Base-by-base conservation (phyloP, 495 filamentous ascomycete genomes). In the Aspergillus kassunensis region DNA sequence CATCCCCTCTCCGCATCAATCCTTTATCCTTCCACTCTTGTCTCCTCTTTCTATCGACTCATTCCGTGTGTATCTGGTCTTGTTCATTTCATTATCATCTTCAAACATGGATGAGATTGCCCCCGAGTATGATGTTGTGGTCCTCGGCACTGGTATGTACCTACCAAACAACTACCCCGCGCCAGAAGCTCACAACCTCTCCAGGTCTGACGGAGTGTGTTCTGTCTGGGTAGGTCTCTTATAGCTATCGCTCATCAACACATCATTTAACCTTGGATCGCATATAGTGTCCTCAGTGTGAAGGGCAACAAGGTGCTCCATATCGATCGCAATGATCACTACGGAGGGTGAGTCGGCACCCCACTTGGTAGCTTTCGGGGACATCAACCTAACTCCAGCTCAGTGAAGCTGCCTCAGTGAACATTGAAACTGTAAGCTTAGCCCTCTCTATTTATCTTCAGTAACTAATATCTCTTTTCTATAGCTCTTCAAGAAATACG, bases 231-330 rank as follows among this genome's bases (percentile, higher is more conserved):
- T 95, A 86, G 58, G 79, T n/a, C 48, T 27, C 29, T 13, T 12
- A 30, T 35, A 4, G 20, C 15, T 16, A 35, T 42, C 23, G 13
- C 11, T 43, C 23, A 30, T 29, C 11, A 34, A 31, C 37, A 44
- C 6, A 35, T n/a, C 20, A 16, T 47, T 40, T 53, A 37, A 33
- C 15, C 27, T 39, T 25, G 34, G 35, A 51, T 55, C 39, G 9
- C 30, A 39, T 42, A 31, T 47, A 93, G 89, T 68, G 93, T 98
- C 54, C 79, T 98, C 68, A 96, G 92, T 73, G 95, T 97, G 50
- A 96, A 97, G 78, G 93, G 93, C 55, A 93, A 95, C 79, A 97
- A 97, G 76, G 95, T 98, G 51, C 80, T 98, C 53, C 95, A 98
- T 76, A 97, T 98, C 66, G 93, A 98, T 73, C 86, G 93, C 71